Conservation (phyloP, 352 stramenopile genomes). For the Phytophthora litchii region DNA sequence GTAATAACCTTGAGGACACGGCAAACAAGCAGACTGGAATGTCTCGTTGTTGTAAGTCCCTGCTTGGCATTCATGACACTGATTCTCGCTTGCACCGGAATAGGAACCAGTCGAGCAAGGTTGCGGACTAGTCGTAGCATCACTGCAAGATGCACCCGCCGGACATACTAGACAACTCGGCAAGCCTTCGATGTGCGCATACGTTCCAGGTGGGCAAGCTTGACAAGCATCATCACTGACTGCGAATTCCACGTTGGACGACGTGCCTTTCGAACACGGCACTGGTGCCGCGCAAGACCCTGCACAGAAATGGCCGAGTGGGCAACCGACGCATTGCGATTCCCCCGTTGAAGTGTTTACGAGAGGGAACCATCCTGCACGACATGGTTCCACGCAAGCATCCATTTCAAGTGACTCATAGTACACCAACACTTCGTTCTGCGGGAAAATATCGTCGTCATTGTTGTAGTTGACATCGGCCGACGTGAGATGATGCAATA, state of each 20-base stretch:
- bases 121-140: conserved; percentile 14
- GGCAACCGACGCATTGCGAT: conserved; percentile 50
- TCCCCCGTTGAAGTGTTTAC: conserved; percentile 39
- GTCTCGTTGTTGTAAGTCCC: conserved; percentile 43
- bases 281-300: conserved; percentile 46
- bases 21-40: conserved; percentile 36
- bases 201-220: conserved; percentile 50
- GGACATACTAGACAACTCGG: conserved; percentile 47
- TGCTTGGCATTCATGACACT: conserved; percentile 55
- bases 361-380: conserved; percentile 56
- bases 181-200: conserved; percentile 40
- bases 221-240: conserved; percentile 31
- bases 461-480: conserved; percentile 50
- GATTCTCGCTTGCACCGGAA: conserved; percentile 33
- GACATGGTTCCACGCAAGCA: conserved; percentile 54
- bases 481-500: conserved; percentile 46
- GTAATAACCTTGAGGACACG: conserved; percentile 56
- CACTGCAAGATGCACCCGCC: conserved; percentile 38
- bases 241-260: conserved; percentile 42
- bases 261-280: conserved; percentile 50
- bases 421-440: conserved; percentile 56
- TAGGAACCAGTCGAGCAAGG: conserved; percentile 65
- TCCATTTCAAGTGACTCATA: conserved; percentile 55
- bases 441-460: conserved; percentile 38
- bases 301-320: conserved; percentile 52